Evolutionary conservation across 805 yeast genomes (phyloP).

Genomic region (Priceomyces castillae): DNA sequence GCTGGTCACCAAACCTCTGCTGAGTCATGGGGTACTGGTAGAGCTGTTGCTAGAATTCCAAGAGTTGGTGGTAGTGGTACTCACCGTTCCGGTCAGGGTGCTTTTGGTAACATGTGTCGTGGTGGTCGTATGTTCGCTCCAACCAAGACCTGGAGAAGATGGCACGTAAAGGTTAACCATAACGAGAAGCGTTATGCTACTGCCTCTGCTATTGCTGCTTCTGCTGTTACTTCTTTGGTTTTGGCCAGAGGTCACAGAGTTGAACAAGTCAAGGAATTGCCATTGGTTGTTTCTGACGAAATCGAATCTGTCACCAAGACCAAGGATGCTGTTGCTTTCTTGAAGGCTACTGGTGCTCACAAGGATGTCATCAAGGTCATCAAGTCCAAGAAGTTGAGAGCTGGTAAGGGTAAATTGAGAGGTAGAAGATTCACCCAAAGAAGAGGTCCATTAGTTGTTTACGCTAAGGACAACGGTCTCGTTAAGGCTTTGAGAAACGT

Average conservation of each 20-base stretch:
- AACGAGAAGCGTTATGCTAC: constrained; percentile 99
- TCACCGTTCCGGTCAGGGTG: constrained; percentile 99
- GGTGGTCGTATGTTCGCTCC: constrained; percentile 99
- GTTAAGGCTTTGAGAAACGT: constrained; percentile 99
- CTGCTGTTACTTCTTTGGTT: constrained; percentile 97
- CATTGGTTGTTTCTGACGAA: constrained; percentile 93
- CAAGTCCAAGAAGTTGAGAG: constrained; percentile 98
- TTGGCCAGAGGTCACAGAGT: constrained; percentile 99
- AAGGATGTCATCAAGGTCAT: constrained; percentile 96
- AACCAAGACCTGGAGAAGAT: constrained; percentile 99
- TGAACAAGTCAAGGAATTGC: constrained; percentile 97
- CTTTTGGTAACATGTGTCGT: constrained; percentile 99
- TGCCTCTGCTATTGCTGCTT: constrained; percentile 99
- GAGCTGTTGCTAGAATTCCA: constrained; percentile 99
- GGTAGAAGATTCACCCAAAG: constrained; percentile 99
- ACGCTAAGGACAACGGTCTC: constrained; percentile 95
- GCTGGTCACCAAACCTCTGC: constrained; percentile 99
- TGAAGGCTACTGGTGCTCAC: constrained; percentile 99
- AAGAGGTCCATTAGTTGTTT: constrained; percentile 99
- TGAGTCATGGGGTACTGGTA: constrained; percentile 99
- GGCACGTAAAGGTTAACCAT: constrained; percentile 99
- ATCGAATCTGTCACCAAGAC: constrained; percentile 93
- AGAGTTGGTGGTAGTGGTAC: constrained; percentile 99
- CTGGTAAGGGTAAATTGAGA: constrained; percentile 99
- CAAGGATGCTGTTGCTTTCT: constrained; percentile 97